Evolutionary conservation across 495 filamentous ascomycete species (phyloP).

Genomic region (Daldinia bambusicola): DNA sequence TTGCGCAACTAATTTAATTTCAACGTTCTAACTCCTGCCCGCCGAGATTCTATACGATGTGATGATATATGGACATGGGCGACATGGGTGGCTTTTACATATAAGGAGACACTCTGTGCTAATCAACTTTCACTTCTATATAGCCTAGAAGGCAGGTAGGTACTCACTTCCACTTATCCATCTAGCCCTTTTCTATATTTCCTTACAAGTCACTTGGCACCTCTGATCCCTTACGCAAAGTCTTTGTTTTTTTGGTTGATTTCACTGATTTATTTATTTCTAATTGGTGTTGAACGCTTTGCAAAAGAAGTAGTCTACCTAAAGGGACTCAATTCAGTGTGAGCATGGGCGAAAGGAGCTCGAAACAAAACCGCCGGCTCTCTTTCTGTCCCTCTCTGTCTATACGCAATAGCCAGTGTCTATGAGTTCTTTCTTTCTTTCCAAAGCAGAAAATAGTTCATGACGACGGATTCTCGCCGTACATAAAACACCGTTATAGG

Average conservation of each 20-base stretch:
- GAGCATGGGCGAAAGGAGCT: background rate
- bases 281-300: constrained; percentile 39
- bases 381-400: constrained; percentile 13
- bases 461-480: constrained; percentile 1
- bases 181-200: no score
- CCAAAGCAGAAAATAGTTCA: constrained; percentile 5
- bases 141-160: background rate
- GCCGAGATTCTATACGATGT: background rate
- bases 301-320: constrained; percentile 21
- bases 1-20: constrained; percentile 31
- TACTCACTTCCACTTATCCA: no score
- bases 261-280: constrained; percentile 39
- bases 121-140: background rate
- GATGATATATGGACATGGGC: no score
- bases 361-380: background rate
- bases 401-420: constrained; percentile 17
- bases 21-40: constrained; percentile 7
- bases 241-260: constrained; percentile 2
- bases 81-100: background rate
- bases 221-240: background rate
- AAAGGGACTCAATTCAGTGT: constrained; percentile 11
- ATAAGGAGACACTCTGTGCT: background rate
- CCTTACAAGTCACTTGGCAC: background rate
- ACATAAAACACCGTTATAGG: constrained; percentile 13
- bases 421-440: constrained; percentile 26